Percentiles rank a stretch among this genome's conserved stretches.
Evolutionary conservation across 306 rosid genomes (phyloP).

Genomic region (cucumber (Cucumis sativus)): DNA sequence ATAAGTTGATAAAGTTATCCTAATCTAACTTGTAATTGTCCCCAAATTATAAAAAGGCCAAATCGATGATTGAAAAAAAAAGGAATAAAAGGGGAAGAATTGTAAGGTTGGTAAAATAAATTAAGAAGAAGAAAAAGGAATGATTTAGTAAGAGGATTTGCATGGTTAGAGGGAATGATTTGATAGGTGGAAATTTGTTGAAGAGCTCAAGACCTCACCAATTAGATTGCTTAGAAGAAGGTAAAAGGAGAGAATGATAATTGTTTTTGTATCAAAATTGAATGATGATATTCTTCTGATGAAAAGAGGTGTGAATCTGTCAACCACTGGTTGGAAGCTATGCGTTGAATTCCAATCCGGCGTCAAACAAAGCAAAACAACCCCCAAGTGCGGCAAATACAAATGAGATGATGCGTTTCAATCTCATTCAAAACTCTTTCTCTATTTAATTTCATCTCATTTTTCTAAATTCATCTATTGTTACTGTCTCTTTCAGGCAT

Average conservation of each 20-base stretch:
- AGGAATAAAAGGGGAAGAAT: too few species aligned
- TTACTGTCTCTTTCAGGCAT: neutral
- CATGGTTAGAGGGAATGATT: neutral
- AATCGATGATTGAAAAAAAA: too few species aligned
- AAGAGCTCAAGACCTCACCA: neutral
- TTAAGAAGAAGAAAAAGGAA: neutral
- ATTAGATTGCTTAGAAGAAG: neutral
- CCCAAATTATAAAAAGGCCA: too few species aligned
- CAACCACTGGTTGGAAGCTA: slow-evolving; percentile 1
- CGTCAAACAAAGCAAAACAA: neutral
- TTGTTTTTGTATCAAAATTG: neutral
- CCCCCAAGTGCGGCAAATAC: neutral
- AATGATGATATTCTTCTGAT: too few species aligned
- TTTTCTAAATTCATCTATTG: neutral
- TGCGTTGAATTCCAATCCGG: slow-evolving; percentile 1
- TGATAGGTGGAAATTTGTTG: neutral
- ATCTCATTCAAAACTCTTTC: neutral
- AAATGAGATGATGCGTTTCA: neutral
- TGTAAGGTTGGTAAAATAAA: neutral
- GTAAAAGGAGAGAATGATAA: neutral
- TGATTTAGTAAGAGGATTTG: neutral
- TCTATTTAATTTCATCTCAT: neutral
- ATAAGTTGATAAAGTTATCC: too few species aligned
- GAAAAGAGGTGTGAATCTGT: neutral
- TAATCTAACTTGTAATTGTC: too few species aligned